phyloP scores from a whole-genome alignment of 2,329 filamentous ascomycete species.

The Pezicula radicicola region DNA sequence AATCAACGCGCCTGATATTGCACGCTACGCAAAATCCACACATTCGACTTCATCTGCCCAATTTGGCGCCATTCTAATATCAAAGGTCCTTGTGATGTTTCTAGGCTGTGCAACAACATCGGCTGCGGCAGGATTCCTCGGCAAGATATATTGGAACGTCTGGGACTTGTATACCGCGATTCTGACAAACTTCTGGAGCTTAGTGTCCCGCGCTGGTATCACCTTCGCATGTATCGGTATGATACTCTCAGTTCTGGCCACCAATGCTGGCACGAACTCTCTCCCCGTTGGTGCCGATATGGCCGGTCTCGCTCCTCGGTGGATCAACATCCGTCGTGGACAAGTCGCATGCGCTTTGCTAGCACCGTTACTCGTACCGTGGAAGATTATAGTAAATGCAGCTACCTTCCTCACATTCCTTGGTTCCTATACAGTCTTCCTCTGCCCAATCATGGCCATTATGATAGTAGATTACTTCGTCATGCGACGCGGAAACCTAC shows the following conservation, averaged over 20 bases:
- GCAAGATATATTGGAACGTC: conserved; percentile 32
- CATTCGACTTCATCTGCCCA: conserved; percentile 30
- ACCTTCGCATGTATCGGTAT: conserved; percentile 48
- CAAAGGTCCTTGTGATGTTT: conserved; percentile 31
- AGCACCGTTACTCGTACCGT: conserved; percentile 52
- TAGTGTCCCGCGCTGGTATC: conserved; percentile 32
- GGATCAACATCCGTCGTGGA: conserved; percentile 50
- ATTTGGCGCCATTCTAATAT: conserved; percentile 34
- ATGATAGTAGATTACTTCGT: not conserved
- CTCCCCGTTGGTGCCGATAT: conserved; percentile 49
- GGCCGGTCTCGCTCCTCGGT: conserved; percentile 45
- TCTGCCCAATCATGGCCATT: conserved; percentile 39
- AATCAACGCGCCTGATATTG: conserved; percentile 37
- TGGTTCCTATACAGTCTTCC: conserved; percentile 56
- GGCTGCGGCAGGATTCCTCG: conserved; percentile 24
- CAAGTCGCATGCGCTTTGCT: conserved; percentile 48
- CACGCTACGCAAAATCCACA: conserved; percentile 30
- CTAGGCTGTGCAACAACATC: not conserved
- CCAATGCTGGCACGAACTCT: conserved; percentile 50
- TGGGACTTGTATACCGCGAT: conserved; percentile 43
- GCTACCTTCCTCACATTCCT: conserved; percentile 59
- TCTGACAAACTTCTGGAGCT: conserved; percentile 1
- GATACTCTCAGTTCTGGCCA: conserved; percentile 48
- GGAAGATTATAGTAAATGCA: conserved; percentile 59
- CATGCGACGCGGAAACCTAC: not conserved